These are phyloP conservation scores for Endothia cerciana DNA, from an alignment of 2,329 filamentous ascomycete genomes.

Conservation along the genomic window DNA sequence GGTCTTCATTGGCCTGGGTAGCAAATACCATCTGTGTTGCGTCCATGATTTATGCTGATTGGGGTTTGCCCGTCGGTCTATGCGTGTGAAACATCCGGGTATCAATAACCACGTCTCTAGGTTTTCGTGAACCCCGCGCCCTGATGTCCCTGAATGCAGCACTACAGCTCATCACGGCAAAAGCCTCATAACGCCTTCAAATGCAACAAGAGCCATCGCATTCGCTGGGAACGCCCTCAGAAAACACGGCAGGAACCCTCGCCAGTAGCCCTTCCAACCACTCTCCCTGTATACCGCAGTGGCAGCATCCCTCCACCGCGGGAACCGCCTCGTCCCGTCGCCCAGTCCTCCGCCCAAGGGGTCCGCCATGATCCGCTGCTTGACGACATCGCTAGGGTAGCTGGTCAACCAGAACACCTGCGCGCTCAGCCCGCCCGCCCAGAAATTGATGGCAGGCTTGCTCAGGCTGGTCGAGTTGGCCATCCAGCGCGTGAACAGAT, in stretches of 20 bases:
- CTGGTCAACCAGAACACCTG: constrained; percentile 94
- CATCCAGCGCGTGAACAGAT: constrained; percentile 74
- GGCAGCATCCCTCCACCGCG: constrained; percentile 79
- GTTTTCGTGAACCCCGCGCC: background rate
- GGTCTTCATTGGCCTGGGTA: constrained; percentile 14
- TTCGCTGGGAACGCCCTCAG: constrained; percentile 94
- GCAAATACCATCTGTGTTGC: constrained; percentile 24
- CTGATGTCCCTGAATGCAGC: background rate
- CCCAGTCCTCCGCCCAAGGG: constrained; percentile 72
- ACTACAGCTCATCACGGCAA: constrained; percentile 46
- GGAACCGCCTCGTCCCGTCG: constrained; percentile 71
- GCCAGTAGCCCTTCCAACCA: constrained; percentile 83
- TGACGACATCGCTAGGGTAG: constrained; percentile 91
- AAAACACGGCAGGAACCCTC: constrained; percentile 93
- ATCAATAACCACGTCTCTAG: constrained; percentile 15
- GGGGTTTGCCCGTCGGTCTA: constrained; percentile 6
- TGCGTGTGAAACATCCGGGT: constrained; percentile 19
- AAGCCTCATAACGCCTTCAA: constrained; percentile 85
- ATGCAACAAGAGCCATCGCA: constrained; percentile 88
- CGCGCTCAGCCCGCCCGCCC: constrained; percentile 90
- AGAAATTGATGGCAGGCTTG: constrained; percentile 88
- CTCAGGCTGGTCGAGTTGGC: constrained; percentile 70
- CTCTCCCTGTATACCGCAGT: constrained; percentile 73
- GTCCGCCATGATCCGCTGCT: constrained; percentile 98
- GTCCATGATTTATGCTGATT: constrained; percentile 2